A percentile compares a stretch with the other conserved stretches of the same genome.
Evolutionary conservation across 1,284 basidiomycete genomes (phyloP).

Genomic region (Anthracocystis panici-leucophaei): DNA sequence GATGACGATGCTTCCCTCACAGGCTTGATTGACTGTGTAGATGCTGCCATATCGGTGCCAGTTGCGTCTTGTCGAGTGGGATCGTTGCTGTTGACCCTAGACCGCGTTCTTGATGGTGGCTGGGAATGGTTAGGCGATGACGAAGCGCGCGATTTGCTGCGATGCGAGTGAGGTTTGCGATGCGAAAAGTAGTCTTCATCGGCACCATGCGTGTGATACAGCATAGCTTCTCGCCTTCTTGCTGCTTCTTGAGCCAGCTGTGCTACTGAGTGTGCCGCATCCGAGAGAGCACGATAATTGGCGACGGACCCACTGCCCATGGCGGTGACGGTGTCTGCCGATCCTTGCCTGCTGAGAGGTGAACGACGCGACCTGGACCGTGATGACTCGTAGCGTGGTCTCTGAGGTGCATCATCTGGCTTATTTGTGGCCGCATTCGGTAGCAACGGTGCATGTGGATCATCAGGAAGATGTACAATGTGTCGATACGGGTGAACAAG

Average conservation of each 20-base stretch:
- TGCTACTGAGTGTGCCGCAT: slow-evolving; percentile 55
- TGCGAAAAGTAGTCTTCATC: slow-evolving; percentile 41
- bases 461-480: background rate
- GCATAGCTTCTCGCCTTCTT: slow-evolving; percentile 30
- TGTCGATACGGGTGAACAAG: slow-evolving; percentile 9
- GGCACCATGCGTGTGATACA: slow-evolving; percentile 17
- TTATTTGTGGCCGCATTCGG: slow-evolving; percentile 4
- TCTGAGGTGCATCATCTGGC: background rate
- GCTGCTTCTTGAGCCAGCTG: slow-evolving; percentile 54
- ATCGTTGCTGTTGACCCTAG: slow-evolving; percentile 37
- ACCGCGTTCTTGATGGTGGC: slow-evolving; percentile 21
- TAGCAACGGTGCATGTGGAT: slow-evolving; percentile 9
- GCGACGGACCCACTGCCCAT: slow-evolving; percentile 12
- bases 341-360: slow-evolving; percentile 20
- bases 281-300: slow-evolving; percentile 48
- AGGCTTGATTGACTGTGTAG: background rate
- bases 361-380: slow-evolving; percentile 30
- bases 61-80: slow-evolving; percentile 1
- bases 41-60: slow-evolving; percentile 1
- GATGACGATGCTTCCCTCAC: background rate
- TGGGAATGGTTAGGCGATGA: slow-evolving; percentile 25
- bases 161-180: slow-evolving; percentile 7
- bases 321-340: slow-evolving; percentile 11
- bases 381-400: slow-evolving; percentile 7
- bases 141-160: slow-evolving; percentile 30